A percentile compares a stretch with the other conserved stretches of the same genome.
phyloP scores from a whole-genome alignment of 176 grass and related monocot genomes.

The Avena atlantica region DNA sequence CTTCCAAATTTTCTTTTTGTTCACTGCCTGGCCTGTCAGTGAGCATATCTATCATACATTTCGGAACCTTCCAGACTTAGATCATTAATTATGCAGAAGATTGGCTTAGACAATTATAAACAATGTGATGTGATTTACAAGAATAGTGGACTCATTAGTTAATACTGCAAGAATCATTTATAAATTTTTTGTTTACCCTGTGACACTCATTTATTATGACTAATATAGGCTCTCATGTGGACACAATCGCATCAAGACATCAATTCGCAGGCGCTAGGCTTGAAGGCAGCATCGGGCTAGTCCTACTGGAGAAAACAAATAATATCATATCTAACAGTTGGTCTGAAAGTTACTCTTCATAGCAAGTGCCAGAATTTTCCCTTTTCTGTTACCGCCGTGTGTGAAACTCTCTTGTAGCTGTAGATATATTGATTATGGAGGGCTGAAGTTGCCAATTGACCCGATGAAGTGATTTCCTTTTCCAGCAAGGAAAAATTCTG shows the following conservation, averaged over 20 bases:
- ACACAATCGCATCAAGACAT: slow-evolving; percentile 32
- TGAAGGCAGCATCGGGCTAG: slow-evolving; percentile 45
- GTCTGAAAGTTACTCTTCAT: slow-evolving; percentile 55
- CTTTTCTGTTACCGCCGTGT: slow-evolving; percentile 39
- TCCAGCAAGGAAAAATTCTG: slow-evolving; percentile 52
- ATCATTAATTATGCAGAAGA: not conserved
- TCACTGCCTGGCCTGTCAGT: not conserved
- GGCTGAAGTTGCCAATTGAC: slow-evolving; percentile 50
- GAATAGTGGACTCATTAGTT: not conserved
- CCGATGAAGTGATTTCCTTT: slow-evolving; percentile 45
- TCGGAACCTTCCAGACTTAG: slow-evolving; percentile 17
- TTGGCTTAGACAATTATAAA: not conserved
- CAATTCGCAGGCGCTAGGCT: slow-evolving; percentile 41
- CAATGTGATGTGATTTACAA: slow-evolving; percentile 10
- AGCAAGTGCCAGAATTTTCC: slow-evolving; percentile 57
- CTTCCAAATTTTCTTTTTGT: not conserved
- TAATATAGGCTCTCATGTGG: slow-evolving; percentile 46
- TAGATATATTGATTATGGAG: slow-evolving; percentile 66
- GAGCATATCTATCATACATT: not conserved
- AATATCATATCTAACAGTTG: slow-evolving; percentile 64
- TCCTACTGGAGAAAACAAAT: slow-evolving; percentile 48
- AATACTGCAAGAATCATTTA: not conserved
- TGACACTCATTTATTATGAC: slow-evolving; percentile 23
- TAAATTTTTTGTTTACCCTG: slow-evolving; percentile 11
- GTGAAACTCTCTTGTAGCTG: slow-evolving; percentile 58